A percentile compares a stretch with the other conserved stretches of the same genome.
Evolutionary conservation across 140 eudicot genomes (phyloP).

Genomic region (Cichorium intybus): DNA sequence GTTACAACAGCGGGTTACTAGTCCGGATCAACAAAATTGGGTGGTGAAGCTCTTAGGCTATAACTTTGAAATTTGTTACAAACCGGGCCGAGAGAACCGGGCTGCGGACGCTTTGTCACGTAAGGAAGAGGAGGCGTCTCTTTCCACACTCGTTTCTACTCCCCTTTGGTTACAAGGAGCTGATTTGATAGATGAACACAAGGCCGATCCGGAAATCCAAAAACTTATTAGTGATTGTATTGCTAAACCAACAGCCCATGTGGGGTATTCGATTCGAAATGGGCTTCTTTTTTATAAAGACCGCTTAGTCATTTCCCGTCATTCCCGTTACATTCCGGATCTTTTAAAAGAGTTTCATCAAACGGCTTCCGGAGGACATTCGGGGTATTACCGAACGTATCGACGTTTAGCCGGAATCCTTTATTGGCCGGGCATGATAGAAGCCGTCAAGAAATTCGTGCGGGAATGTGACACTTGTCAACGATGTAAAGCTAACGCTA

Average conservation of each 20-base stretch:
- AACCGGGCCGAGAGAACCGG: no score
- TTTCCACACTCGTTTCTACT: neutral
- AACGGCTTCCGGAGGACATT: neutral
- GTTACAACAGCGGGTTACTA: neutral
- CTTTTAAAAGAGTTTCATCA: neutral
- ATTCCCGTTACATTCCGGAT: neutral
- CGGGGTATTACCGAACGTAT: no score
- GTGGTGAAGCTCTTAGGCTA: neutral
- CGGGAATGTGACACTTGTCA: neutral
- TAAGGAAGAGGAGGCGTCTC: neutral
- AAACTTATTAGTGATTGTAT: neutral
- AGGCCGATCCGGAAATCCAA: neutral
- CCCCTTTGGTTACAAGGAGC: no score
- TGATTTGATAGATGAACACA: neutral
- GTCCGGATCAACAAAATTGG: neutral
- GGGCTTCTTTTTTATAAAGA: neutral
- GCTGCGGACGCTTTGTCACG: neutral
- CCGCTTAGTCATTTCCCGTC: neutral
- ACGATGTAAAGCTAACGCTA: no score
- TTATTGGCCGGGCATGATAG: neutral
- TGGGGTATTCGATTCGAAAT: neutral
- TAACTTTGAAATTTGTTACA: no score
- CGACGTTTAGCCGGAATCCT: neutral
- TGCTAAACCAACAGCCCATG: neutral
- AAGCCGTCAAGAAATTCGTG: neutral